These are phyloP conservation scores for Yarrowia yakushimensis DNA, from an alignment of 805 yeast genomes.

Conservation along the genomic window DNA sequence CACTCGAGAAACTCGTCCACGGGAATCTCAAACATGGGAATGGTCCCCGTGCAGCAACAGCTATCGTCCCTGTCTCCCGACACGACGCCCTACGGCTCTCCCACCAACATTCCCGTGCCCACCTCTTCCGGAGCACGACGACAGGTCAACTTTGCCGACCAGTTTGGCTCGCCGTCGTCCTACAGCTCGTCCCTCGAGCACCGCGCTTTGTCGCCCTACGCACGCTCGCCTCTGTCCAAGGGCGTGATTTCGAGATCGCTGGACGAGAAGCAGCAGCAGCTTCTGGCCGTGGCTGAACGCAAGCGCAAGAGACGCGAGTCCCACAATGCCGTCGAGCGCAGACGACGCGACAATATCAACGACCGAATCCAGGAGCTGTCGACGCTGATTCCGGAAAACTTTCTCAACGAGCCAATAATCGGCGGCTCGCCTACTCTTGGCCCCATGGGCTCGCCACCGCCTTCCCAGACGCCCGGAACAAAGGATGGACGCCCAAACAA, in stretches of 20 bases:
- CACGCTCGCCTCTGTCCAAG: constrained; percentile 13
- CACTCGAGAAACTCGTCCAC: constrained; percentile 20
- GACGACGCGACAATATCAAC: constrained; percentile 86
- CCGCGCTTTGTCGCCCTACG: constrained; percentile 19
- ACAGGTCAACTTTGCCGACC: constrained; percentile 22
- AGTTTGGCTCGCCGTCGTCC: constrained; percentile 24
- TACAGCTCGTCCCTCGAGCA: constrained; percentile 24
- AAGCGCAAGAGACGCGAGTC: constrained; percentile 76
- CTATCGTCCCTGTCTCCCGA: constrained; percentile 12
- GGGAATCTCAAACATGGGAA: constrained; percentile 21
- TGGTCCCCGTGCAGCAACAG: constrained; percentile 24
- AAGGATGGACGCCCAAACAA: constrained; percentile 75
- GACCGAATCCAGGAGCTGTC: constrained; percentile 85
- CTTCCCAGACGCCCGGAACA: constrained; percentile 26
- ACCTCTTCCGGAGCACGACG: background rate
- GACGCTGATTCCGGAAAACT: constrained; percentile 62
- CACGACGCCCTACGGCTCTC: constrained; percentile 18
- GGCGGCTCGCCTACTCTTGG: constrained; percentile 23
- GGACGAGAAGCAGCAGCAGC: constrained; percentile 30
- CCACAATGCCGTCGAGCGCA: constrained; percentile 91
- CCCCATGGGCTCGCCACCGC: constrained; percentile 27
- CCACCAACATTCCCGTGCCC: constrained; percentile 19
- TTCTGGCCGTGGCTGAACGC: constrained; percentile 60
- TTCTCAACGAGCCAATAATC: constrained; percentile 29
- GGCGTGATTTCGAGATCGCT: constrained; percentile 23